These are phyloP conservation scores for Fomitiporia mediterranea DNA, from an alignment of 1,284 basidiomycete species.

Conservation along the genomic window DNA sequence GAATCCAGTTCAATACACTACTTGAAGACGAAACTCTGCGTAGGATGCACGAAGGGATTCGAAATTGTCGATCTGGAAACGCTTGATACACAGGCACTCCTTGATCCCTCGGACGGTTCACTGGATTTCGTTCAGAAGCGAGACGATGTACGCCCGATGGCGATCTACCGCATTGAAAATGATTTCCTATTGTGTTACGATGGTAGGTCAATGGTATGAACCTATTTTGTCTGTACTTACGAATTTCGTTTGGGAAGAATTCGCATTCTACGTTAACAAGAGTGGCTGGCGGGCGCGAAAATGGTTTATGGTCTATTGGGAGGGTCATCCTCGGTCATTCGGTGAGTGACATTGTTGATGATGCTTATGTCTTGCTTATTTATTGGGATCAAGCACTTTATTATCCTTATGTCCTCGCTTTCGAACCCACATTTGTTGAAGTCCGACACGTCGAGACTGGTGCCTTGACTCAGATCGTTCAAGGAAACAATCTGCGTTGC, in stretches of 20 bases:
- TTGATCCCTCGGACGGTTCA: constrained; percentile 89
- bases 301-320: constrained; percentile 96
- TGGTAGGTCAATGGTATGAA: constrained; percentile 49
- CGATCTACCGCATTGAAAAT: constrained; percentile 95
- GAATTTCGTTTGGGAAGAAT: constrained; percentile 52
- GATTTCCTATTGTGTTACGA: constrained; percentile 98
- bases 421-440: constrained; percentile 96
- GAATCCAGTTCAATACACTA: constrained; percentile 97
- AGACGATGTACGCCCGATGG: constrained; percentile 89
- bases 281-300: constrained; percentile 89
- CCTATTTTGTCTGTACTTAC: constrained; percentile 4
- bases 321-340: constrained; percentile 90
- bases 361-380: constrained; percentile 13
- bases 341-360: constrained; percentile 50
- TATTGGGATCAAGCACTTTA: constrained; percentile 66
- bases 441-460: constrained; percentile 95
- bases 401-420: constrained; percentile 95
- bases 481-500: constrained; percentile 83
- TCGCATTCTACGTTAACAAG: constrained; percentile 98
- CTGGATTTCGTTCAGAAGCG: constrained; percentile 92
- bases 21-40: constrained; percentile 95
- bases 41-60: constrained; percentile 98
- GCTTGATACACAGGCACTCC: constrained; percentile 91
- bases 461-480: constrained; percentile 90
- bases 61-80: constrained; percentile 99